Percentiles rank a stretch among this genome's conserved stretches.
Evolutionary conservation across 805 yeast species (phyloP).

Genomic region (Saccharomycopsis malanga): DNA sequence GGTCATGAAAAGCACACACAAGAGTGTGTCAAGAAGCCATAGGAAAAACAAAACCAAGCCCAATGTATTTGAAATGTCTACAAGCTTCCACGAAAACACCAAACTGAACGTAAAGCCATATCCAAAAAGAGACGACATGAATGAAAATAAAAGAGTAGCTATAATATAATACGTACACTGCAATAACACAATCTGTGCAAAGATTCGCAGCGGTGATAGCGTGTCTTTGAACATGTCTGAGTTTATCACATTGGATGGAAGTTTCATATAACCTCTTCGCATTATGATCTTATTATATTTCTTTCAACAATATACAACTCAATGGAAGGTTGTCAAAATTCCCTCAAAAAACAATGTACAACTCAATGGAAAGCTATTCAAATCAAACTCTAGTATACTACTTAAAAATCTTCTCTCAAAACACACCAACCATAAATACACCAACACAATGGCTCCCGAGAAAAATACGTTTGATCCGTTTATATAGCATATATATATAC

Average conservation of each 20-base stretch:
- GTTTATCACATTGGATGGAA: constrained; percentile 14
- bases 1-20: constrained; percentile 80
- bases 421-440: too few relatives aligned
- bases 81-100: constrained; percentile 75
- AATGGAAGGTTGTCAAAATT: too few relatives aligned
- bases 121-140: constrained; percentile 65
- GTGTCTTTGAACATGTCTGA: constrained; percentile 17
- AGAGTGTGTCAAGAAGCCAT: constrained; percentile 78
- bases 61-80: constrained; percentile 67
- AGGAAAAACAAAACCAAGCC: constrained; percentile 68
- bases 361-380: too few relatives aligned
- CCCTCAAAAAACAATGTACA: too few relatives aligned
- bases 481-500: too few relatives aligned
- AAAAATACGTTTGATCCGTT: too few relatives aligned
- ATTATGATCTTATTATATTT: too few relatives aligned
- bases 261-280: constrained; percentile 9
- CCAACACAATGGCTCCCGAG: too few relatives aligned
- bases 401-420: too few relatives aligned
- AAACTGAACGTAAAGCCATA: constrained; percentile 55
- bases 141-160: constrained; percentile 58
- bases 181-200: constrained; percentile 66
- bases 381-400: too few relatives aligned
- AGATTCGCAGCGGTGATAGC: constrained; percentile 50
- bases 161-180: constrained; percentile 75
- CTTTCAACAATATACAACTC: too few relatives aligned